Percentiles rank a stretch among this genome's conserved stretches.
phyloP scores from a whole-genome alignment of 2,329 filamentous ascomycete species.

The Aspergillus caelatus region DNA sequence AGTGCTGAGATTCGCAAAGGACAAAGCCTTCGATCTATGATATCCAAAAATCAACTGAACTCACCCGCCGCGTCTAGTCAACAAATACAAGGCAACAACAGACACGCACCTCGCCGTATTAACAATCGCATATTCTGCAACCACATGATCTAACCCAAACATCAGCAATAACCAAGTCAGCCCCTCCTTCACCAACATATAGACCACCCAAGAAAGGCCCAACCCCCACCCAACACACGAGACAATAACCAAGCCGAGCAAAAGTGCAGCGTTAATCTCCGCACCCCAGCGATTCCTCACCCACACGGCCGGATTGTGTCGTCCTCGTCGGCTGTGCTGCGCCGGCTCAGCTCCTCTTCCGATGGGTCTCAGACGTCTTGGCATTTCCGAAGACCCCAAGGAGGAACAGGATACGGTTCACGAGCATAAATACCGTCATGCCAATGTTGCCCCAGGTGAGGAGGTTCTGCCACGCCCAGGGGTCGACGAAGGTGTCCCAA shows the following conservation, averaged over 20 bases:
- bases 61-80: not conserved
- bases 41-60: not conserved
- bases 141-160: not conserved
- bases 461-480: constrained; percentile 63
- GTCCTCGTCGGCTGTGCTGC: not conserved
- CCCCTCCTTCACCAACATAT: not conserved
- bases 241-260: not conserved
- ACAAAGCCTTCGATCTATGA: not conserved
- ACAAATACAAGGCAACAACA: not conserved
- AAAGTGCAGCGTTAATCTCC: not conserved
- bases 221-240: not conserved
- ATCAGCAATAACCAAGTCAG: not conserved
- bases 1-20: not conserved
- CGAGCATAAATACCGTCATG: constrained; percentile 62
- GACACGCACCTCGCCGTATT: not conserved
- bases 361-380: constrained; percentile 21
- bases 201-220: not conserved
- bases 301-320: not conserved
- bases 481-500: constrained; percentile 54
- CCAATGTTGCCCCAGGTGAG: constrained; percentile 75
- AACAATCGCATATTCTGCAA: not conserved
- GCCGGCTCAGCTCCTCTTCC: constrained; percentile 43
- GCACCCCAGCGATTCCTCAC: not conserved
- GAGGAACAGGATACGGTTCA: constrained; percentile 61
- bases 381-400: constrained; percentile 60